Base-by-base conservation (phyloP, 2,329 filamentous ascomycete genomes). In the Fusarium heterosporum region DNA sequence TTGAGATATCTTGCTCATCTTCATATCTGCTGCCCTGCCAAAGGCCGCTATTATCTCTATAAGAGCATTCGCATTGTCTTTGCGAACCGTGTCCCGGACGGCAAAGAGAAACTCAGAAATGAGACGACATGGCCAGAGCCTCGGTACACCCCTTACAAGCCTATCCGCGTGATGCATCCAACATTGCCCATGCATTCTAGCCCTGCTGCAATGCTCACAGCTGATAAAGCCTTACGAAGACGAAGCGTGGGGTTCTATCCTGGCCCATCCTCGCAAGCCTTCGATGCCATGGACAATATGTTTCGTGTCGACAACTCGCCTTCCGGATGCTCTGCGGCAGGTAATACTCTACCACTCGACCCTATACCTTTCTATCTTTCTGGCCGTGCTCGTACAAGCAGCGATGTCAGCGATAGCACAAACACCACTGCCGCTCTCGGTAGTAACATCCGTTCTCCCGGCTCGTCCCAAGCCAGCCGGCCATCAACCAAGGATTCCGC, bases 11-110 rank as follows among this genome's bases (percentile, higher is more conserved):
- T 99, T 17, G 89, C 97, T 53, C 96, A 99, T 75, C 75, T 99
- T 49, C 93, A 98, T 75, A 96, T 99, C 57, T 98, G 95, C 78
- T 95, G 90, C 72, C 91, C 93, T 1, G 88, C 90, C 1, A 91
- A 90, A 66, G 93, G 92, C 8, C 89, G 94, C 13, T 97, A 90
- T 76, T 98, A 93, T 72, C 83, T 99, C 8, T 96, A 98, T 81
- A 96, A 96, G 73, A 93, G 88, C 71, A 91, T 98, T 59, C 89
- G 96, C 14, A 93, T 98, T 34, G 95, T 99, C 4, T 99, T 99
- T 76, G 96, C 96, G 53, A 98, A 98, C 75, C 89, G 96, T 26
- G 95, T 97, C 0, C 95, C 96, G 0, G 96, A 98, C 72, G 95
- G 93, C 39, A 97, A 97, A 75, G 95, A 98, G 78, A 95, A 90